Evolutionary conservation across 2,329 filamentous ascomycete genomes (phyloP).

Genomic region (Sordariomycetes sp.): DNA sequence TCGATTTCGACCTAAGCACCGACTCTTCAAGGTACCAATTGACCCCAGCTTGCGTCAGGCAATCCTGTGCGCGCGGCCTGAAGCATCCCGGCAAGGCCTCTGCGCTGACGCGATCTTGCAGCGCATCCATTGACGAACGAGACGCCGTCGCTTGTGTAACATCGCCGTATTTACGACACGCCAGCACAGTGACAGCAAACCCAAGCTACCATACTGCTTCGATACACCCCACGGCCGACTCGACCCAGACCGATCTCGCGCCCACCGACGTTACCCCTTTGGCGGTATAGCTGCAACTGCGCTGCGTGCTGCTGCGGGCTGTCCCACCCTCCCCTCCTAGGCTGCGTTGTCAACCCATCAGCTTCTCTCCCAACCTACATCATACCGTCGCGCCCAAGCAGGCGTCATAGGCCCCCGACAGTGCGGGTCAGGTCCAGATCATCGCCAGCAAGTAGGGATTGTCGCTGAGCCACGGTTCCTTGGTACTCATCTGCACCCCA

Average conservation of each 20-base stretch:
- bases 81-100: background rate
- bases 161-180: constrained; percentile 6
- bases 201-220: too few species aligned
- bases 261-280: background rate
- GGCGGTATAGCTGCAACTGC: constrained; percentile 2
- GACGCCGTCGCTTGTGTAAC: constrained; percentile 10
- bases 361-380: constrained; percentile 1
- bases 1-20: constrained; percentile 2
- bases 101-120: constrained; percentile 6
- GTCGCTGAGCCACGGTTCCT: background rate
- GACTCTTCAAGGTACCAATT: background rate
- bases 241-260: background rate
- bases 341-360: constrained; percentile 3
- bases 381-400: background rate
- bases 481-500: background rate
- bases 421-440: constrained; percentile 3
- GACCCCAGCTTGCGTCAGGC: background rate
- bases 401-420: constrained; percentile 4
- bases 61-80: background rate
- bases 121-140: constrained; percentile 5
- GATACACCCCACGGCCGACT: background rate
- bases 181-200: too few species aligned
- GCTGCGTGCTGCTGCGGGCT: constrained; percentile 1
- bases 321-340: constrained; percentile 4
- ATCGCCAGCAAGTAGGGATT: constrained; percentile 2